Percentiles rank a stretch among this genome's conserved stretches.
phyloP scores from a whole-genome alignment of 352 stramenopile genomes.

The Globisporangium echinulatum region DNA sequence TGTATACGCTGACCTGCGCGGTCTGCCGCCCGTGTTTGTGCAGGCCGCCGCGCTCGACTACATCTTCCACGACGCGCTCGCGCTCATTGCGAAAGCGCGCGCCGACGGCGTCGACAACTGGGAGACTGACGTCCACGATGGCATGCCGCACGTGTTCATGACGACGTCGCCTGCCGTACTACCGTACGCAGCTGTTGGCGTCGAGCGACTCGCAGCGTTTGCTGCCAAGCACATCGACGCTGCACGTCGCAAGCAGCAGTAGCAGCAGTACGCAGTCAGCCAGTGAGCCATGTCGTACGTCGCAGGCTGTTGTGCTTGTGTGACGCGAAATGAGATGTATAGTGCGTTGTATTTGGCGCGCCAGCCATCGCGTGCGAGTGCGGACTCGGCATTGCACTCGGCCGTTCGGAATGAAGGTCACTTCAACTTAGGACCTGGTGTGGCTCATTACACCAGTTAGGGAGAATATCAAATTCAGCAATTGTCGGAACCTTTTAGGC shows the following conservation, averaged over 20 bases:
- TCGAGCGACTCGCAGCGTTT: constrained; percentile 38
- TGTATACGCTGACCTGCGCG: constrained; percentile 19
- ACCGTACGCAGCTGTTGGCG: constrained; percentile 33
- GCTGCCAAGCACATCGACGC: constrained; percentile 18
- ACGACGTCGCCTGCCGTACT: constrained; percentile 44
- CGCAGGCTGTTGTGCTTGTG: no score
- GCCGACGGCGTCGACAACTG: constrained; percentile 14
- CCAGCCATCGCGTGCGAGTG: background rate
- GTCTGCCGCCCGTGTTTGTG: constrained; percentile 28
- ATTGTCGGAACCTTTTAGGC: no score
- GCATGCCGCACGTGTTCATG: constrained; percentile 66
- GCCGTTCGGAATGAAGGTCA: no score
- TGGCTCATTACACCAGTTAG: no score
- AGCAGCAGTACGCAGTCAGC: background rate
- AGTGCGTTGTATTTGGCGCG: background rate
- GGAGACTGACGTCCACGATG: constrained; percentile 31
- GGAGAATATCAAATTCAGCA: no score
- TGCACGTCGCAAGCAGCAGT: background rate
- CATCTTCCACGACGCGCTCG: constrained; percentile 20
- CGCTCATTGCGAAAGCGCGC: constrained; percentile 20
- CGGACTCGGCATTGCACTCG: no score
- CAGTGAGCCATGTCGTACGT: no score
- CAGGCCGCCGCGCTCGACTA: constrained; percentile 27
- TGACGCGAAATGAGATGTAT: constrained; percentile 6
- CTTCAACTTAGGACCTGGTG: no score